A percentile compares a stretch with the other conserved stretches of the same genome.
phyloP scores from a whole-genome alignment of 495 filamentous ascomycete species.

The Aspergillus sparsus region DNA sequence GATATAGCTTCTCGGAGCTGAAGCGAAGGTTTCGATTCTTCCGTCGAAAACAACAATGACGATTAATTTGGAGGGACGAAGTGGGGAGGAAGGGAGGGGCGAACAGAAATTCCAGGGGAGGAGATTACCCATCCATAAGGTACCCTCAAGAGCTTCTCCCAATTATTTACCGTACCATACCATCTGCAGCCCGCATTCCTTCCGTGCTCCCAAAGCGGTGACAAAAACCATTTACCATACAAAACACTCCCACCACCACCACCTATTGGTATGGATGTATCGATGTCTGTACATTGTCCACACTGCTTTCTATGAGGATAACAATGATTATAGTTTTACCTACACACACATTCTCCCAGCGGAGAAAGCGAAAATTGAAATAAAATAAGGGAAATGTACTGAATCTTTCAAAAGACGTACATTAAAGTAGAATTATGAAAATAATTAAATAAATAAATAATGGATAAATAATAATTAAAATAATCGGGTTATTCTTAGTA shows the following conservation, averaged over 20 bases:
- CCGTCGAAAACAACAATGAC: slow-evolving; percentile 4
- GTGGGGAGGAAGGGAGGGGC: slow-evolving; percentile 11
- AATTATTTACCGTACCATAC: not conserved
- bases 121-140: not conserved
- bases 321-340: not conserved
- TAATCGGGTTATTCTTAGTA: not conserved
- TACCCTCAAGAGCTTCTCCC: not conserved
- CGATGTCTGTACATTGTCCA: not conserved
- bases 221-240: slow-evolving; percentile 2
- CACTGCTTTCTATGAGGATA: not conserved
- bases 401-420: not conserved
- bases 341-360: no score
- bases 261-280: not conserved
- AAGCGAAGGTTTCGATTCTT: slow-evolving; percentile 10
- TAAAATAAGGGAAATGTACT: no score
- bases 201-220: not conserved
- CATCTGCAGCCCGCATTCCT: not conserved
- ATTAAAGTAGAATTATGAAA: not conserved
- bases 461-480: not conserved
- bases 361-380: no score
- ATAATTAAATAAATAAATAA: not conserved
- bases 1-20: not conserved
- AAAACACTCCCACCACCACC: slow-evolving; percentile 2
- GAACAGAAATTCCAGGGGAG: slow-evolving; percentile 7
- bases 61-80: slow-evolving; percentile 15